A percentile compares a stretch with the other conserved stretches of the same genome.
These are phyloP conservation scores for Turnera subulata DNA, from an alignment of 345 rosid species.

Conservation along the genomic window DNA sequence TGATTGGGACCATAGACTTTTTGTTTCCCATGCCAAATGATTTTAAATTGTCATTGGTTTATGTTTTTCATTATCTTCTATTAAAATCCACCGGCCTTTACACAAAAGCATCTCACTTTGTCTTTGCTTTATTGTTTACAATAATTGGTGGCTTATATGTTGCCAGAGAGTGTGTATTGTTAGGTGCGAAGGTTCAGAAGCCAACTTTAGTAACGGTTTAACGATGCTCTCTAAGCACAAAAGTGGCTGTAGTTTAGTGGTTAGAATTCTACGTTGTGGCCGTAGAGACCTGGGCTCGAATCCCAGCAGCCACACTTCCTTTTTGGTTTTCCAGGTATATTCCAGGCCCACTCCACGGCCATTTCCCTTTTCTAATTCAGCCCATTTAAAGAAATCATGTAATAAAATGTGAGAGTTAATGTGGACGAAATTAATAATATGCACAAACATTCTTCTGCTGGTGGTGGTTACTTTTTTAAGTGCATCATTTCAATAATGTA, in stretches of 20 bases:
- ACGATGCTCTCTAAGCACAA: too few species aligned
- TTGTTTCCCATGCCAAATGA: conserved; percentile 3
- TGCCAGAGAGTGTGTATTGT: background rate
- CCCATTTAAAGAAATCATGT: too few species aligned
- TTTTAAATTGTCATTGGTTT: background rate
- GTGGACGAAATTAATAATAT: too few species aligned
- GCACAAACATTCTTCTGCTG: too few species aligned
- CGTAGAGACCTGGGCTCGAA: conserved; percentile 90
- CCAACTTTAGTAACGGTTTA: too few species aligned
- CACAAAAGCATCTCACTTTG: background rate
- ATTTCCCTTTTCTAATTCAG: too few species aligned
- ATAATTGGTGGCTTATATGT: conserved; percentile 3
- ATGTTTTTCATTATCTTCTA: background rate
- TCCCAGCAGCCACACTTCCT: conserved; percentile 74
- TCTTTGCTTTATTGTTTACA: background rate
- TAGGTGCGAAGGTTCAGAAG: too few species aligned
- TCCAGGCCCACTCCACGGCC: too few species aligned
- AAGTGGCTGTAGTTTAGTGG: conserved; percentile 80
- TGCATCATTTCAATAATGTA: too few species aligned
- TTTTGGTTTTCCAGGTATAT: too few species aligned
- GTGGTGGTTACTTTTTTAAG: too few species aligned
- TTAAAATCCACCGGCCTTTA: background rate
- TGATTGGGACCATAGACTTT: conserved; percentile 15
- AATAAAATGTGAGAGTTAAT: too few species aligned
- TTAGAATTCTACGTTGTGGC: conserved; percentile 71